These are phyloP conservation scores for Pinus albicaulis DNA, from an alignment of 75 land plant genomes.

Conservation along the genomic window DNA sequence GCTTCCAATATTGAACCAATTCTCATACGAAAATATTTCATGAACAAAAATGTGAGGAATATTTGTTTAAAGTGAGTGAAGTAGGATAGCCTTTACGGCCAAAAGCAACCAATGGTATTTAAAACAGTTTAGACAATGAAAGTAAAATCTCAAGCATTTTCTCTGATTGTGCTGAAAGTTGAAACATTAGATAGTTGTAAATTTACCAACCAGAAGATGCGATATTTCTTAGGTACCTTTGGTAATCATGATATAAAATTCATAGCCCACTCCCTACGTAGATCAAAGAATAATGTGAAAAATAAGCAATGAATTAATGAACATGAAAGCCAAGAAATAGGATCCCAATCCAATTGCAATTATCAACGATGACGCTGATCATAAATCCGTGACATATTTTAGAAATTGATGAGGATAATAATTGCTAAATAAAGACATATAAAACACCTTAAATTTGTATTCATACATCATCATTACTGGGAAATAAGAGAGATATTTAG, in stretches of 20 bases:
- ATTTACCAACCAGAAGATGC: not conserved
- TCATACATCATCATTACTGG: too few species aligned
- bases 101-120: not conserved
- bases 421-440: too few species aligned
- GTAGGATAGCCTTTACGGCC: not conserved
- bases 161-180: too few species aligned
- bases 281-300: not conserved
- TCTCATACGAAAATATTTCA: slow-evolving; percentile 67
- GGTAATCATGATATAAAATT: slow-evolving; percentile 86
- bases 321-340: too few species aligned
- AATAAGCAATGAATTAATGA: too few species aligned
- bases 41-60: slow-evolving; percentile 23
- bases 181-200: too few species aligned
- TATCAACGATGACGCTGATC: too few species aligned
- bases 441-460: too few species aligned
- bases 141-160: not conserved
- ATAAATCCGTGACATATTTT: too few species aligned
- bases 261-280: slow-evolving; percentile 71
- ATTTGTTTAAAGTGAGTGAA: not conserved
- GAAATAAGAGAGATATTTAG: too few species aligned
- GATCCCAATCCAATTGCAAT: too few species aligned
- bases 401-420: too few species aligned
- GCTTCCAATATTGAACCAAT: not conserved
- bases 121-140: not conserved
- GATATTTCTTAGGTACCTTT: slow-evolving; percentile 39